These are phyloP conservation scores for Plasmopara viticola DNA, from an alignment of 352 stramenopile species.

Conservation along the genomic window DNA sequence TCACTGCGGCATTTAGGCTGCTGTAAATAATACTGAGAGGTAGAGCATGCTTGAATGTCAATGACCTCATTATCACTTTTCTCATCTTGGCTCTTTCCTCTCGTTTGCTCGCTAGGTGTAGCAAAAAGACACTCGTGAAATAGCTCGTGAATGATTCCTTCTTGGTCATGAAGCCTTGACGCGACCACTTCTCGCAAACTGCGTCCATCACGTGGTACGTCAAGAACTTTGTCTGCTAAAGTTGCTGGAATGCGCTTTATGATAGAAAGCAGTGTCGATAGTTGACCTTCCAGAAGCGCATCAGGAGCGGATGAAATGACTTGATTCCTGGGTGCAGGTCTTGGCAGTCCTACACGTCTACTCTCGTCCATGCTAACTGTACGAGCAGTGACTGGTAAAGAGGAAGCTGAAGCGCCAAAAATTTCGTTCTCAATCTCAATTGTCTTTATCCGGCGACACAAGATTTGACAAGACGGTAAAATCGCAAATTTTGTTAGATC, in stretches of 20 bases:
- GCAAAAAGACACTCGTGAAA: constrained; percentile 70
- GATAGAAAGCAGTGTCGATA: constrained; percentile 54
- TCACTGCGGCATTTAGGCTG: constrained; percentile 81
- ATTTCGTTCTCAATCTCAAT: constrained; percentile 32
- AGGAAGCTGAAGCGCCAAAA: too few species aligned
- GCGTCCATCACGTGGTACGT: constrained; percentile 34
- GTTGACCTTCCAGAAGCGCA: constrained; percentile 41
- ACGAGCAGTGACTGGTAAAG: constrained; percentile 1
- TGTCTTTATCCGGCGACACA: constrained; percentile 45
- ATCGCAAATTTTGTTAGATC: constrained; percentile 40
- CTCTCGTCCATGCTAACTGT: constrained; percentile 11
- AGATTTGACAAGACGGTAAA: constrained; percentile 34
- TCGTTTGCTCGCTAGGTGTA: constrained; percentile 29
- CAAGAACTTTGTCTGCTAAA: constrained; percentile 35
- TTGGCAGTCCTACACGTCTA: constrained; percentile 4
- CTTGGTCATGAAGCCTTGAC: constrained; percentile 39
- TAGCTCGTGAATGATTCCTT: constrained; percentile 63
- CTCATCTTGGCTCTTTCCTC: constrained; percentile 11
- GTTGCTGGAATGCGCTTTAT: constrained; percentile 51
- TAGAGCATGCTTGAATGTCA: constrained; percentile 23
- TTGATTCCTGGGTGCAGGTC: constrained; percentile 8
- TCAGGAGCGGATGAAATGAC: constrained; percentile 21
- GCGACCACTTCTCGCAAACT: constrained; percentile 48
- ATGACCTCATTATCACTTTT: constrained; percentile 7
- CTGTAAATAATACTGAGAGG: constrained; percentile 66